phyloP scores from a whole-genome alignment of 495 filamentous ascomycete species.

The Neurospora hispaniola region DNA sequence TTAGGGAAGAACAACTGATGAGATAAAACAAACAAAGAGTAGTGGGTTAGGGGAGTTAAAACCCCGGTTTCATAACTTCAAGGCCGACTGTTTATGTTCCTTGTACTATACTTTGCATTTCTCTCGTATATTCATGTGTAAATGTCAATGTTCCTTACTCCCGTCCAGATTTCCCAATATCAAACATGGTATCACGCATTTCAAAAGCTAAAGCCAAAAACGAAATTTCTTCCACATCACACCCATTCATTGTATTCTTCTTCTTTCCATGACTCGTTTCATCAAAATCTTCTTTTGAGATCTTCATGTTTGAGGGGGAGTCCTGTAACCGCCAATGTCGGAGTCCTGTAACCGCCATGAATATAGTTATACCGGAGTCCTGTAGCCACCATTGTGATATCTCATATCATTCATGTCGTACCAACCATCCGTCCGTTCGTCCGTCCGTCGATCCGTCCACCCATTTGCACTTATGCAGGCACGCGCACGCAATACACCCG shows the following conservation, averaged over 20 bases:
- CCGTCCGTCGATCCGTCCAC: background rate
- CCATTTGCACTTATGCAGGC: background rate
- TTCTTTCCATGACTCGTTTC: background rate
- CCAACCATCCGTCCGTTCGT: background rate
- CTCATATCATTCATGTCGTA: background rate
- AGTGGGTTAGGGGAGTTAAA: background rate
- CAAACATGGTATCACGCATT: background rate
- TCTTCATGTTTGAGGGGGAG: background rate
- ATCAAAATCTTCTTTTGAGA: background rate
- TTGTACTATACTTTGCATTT: background rate
- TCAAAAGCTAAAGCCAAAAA: background rate
- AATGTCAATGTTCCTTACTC: too few species aligned
- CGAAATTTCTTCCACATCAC: background rate
- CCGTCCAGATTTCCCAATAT: background rate
- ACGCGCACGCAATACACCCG: background rate
- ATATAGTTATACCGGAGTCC: background rate
- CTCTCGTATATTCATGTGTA: background rate
- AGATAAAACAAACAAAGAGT: background rate
- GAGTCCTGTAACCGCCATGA: background rate
- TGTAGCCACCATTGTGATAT: conserved; percentile 1
- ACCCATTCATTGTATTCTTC: background rate
- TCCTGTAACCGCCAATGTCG: background rate
- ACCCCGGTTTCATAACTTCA: background rate
- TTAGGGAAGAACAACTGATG: background rate
- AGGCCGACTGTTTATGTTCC: background rate